These are phyloP conservation scores for Scedosporium aurantiacum DNA, from an alignment of 2,329 filamentous ascomycete species.

Conservation along the genomic window DNA sequence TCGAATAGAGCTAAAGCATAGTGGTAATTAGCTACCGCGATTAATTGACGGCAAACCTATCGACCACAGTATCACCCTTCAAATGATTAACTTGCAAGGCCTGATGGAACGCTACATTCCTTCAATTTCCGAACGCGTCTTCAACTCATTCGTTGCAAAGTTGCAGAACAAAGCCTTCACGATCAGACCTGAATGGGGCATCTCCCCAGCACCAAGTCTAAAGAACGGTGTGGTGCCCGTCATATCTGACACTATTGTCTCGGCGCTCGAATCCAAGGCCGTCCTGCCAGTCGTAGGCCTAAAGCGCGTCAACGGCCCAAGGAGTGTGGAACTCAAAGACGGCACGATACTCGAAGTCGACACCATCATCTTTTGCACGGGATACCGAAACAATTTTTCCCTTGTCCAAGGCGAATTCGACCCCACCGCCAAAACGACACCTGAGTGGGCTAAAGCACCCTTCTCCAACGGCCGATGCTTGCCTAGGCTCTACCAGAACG, in stretches of 20 bases:
- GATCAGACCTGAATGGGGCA: slow-evolving; percentile 18
- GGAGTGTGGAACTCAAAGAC: slow-evolving; percentile 13
- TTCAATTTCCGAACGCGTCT: slow-evolving; percentile 9
- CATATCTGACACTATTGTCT: slow-evolving; percentile 17
- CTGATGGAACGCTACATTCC: slow-evolving; percentile 18
- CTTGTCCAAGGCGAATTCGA: slow-evolving; percentile 17
- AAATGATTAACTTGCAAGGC: slow-evolving; percentile 18
- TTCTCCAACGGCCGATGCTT: slow-evolving; percentile 17
- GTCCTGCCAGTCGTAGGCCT: slow-evolving; percentile 21
- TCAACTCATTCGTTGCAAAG: slow-evolving; percentile 10
- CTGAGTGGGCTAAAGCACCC: background rate
- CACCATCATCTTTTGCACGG: slow-evolving; percentile 22
- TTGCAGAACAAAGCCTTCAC: slow-evolving; percentile 16
- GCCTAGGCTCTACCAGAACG: slow-evolving; percentile 28
- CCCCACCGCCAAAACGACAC: slow-evolving; percentile 11
- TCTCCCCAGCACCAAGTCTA: slow-evolving; percentile 15
- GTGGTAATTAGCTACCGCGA: slow-evolving; percentile 16
- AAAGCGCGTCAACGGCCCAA: background rate
- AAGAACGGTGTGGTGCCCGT: slow-evolving; percentile 16
- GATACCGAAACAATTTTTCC: slow-evolving; percentile 21
- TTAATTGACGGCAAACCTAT: slow-evolving; percentile 20
- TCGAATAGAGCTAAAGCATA: too few relatives aligned
- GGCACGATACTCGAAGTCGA: slow-evolving; percentile 18
- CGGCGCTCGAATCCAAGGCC: slow-evolving; percentile 24
- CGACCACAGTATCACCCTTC: slow-evolving; percentile 22